Conservation (phyloP, 306 rosid genomes). For the Mimosa bimucronata region DNA sequence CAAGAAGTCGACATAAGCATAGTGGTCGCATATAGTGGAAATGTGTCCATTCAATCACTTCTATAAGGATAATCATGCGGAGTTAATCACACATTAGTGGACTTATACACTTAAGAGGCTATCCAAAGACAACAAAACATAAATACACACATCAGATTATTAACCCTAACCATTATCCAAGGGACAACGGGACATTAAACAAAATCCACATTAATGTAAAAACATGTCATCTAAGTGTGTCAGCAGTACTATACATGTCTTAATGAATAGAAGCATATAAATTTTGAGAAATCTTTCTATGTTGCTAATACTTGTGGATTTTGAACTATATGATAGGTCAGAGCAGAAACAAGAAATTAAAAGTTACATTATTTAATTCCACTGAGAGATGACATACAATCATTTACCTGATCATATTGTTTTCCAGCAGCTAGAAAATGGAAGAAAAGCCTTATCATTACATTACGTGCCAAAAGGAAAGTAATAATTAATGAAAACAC, state of each 20-base stretch:
- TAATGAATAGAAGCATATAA: conserved; percentile 13
- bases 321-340: conserved; percentile 16
- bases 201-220: conserved; percentile 11
- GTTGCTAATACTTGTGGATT: conserved; percentile 11
- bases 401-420: conserved; percentile 36
- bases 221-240: conserved; percentile 20
- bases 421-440: conserved; percentile 34
- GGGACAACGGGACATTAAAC: conserved; percentile 31
- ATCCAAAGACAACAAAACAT: conserved; percentile 41
- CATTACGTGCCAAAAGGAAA: conserved; percentile 58
- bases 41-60: conserved; percentile 59
- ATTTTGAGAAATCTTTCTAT: conserved; percentile 1
- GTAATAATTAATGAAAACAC: conserved; percentile 37
- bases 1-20: conserved; percentile 32
- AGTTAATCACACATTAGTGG: conserved; percentile 34
- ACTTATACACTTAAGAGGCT: conserved; percentile 36
- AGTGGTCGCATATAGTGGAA: conserved; percentile 46
- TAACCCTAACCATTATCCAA: conserved; percentile 49
- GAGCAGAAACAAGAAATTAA: conserved; percentile 29
- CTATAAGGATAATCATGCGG: conserved; percentile 44
- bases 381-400: conserved; percentile 43
- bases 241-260: conserved; percentile 1
- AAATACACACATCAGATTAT: conserved; percentile 28
- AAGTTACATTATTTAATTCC: conserved; percentile 15
- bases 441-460: conserved; percentile 43